Percentiles rank a stretch among this genome's conserved stretches.
Evolutionary conservation across 1,284 basidiomycete genomes (phyloP).

Genomic region (Schizophyllum amplum): DNA sequence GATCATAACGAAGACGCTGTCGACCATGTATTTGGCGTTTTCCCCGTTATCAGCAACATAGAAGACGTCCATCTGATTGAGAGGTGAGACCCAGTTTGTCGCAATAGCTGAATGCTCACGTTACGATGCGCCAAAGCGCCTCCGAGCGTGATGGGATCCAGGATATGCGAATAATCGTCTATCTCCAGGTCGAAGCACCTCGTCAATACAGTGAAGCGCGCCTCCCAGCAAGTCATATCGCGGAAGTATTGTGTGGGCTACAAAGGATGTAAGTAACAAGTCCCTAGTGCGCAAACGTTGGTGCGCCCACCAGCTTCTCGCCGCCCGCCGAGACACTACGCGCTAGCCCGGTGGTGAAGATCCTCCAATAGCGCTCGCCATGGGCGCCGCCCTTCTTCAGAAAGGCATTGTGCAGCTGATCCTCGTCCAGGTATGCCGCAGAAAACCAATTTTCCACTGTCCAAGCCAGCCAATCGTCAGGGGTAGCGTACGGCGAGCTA

Average conservation of each 20-base stretch:
- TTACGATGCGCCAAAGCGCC: neutral
- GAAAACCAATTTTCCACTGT: neutral
- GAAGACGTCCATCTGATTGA: neutral
- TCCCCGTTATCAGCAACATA: neutral
- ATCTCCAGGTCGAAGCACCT: neutral
- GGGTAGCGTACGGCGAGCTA: neutral
- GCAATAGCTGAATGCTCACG: neutral
- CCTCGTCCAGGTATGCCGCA: neutral
- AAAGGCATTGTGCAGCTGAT: neutral
- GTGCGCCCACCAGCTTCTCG: neutral
- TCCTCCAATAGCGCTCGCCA: neutral
- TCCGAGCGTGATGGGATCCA: neutral
- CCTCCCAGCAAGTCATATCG: neutral
- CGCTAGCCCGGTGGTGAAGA: neutral
- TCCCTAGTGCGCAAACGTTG: too few species aligned
- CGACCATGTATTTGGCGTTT: neutral
- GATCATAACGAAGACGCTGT: neutral
- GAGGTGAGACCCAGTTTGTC: neutral
- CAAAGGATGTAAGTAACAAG: neutral
- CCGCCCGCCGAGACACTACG: neutral
- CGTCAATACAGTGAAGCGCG: neutral
- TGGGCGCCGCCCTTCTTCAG: neutral
- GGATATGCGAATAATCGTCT: neutral
- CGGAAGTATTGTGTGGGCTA: neutral
- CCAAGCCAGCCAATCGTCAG: neutral